These are phyloP conservation scores for Chlorella sp. DNA, from an alignment of 139 green algal genomes.

Conservation along the genomic window DNA sequence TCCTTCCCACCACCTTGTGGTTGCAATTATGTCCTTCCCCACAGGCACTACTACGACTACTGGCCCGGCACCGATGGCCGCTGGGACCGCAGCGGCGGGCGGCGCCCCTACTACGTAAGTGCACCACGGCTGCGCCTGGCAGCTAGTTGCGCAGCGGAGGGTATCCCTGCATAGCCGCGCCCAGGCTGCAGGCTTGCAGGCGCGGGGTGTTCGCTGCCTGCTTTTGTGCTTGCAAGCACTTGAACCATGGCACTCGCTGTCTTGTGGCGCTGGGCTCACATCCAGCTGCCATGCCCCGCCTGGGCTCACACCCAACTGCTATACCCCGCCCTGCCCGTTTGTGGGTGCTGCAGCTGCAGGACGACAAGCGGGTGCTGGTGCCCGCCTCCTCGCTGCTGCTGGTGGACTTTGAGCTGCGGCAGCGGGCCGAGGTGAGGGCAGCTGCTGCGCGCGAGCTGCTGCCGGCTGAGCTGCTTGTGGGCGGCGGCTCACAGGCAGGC, in stretches of 20 bases:
- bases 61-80: not conserved
- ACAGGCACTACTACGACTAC: slow-evolving; percentile 27
- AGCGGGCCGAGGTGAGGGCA: not conserved
- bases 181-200: not conserved
- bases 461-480: too few relatives aligned
- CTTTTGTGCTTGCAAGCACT: too few relatives aligned
- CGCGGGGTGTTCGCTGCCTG: too few relatives aligned
- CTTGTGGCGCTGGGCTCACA: too few relatives aligned
- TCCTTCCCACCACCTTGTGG: not conserved
- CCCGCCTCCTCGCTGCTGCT: slow-evolving; percentile 5
- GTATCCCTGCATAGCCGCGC: not conserved
- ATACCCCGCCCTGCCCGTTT: too few relatives aligned
- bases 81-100: not conserved
- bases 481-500: too few relatives aligned
- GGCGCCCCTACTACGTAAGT: slow-evolving; percentile 6
- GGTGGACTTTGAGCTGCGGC: not conserved
- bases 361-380: not conserved
- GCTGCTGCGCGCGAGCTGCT: too few relatives aligned
- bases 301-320: too few relatives aligned
- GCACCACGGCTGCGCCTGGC: not conserved
- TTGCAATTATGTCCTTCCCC: not conserved
- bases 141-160: not conserved
- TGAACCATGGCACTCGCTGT: too few relatives aligned
- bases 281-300: too few relatives aligned
- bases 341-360: too few relatives aligned